Conservation (phyloP, 768 basidiomycete species). For the Harrya chromipes region DNA sequence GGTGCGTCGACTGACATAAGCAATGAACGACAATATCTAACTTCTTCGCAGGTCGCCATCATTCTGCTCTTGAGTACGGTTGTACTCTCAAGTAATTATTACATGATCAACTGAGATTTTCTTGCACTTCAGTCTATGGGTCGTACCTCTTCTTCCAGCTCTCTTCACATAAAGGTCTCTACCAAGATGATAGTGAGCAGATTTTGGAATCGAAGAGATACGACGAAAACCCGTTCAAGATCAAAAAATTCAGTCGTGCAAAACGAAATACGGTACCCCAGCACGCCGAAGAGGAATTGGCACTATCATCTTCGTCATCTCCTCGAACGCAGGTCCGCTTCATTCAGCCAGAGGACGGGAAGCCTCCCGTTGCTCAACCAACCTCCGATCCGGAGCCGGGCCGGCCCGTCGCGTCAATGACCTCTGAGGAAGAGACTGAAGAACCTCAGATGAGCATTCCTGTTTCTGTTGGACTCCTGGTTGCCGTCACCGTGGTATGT, state of each 20-base stretch:
- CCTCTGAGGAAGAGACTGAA: slow-evolving; percentile 33
- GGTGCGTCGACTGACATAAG: slow-evolving; percentile 37
- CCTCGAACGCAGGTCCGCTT: slow-evolving; percentile 2
- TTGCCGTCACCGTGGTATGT: slow-evolving; percentile 61
- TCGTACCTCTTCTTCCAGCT: slow-evolving; percentile 80
- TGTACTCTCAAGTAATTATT: not conserved
- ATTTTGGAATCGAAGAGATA: slow-evolving; percentile 41
- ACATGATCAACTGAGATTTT: slow-evolving; percentile 1
- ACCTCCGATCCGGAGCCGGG: slow-evolving; percentile 12
- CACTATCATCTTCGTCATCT: slow-evolving; percentile 9
- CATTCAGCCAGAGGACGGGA: not conserved
- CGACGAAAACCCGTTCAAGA: slow-evolving; percentile 37
- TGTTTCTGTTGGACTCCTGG: slow-evolving; percentile 51
- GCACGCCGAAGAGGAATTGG: slow-evolving; percentile 4
- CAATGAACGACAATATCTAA: slow-evolving; percentile 6
- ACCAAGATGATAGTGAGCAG: slow-evolving; percentile 43
- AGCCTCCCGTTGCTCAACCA: not conserved
- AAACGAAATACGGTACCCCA: slow-evolving; percentile 6
- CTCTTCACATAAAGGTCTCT: slow-evolving; percentile 73
- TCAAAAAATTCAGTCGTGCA: slow-evolving; percentile 16
- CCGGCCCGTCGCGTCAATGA: not conserved
- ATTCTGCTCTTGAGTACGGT: slow-evolving; percentile 71
- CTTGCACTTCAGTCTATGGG: slow-evolving; percentile 52
- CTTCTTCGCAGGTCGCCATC: slow-evolving; percentile 55
- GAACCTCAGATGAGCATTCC: slow-evolving; percentile 52